phyloP scores from a whole-genome alignment of 768 basidiomycete species.

The Lactifluus rugatus region DNA sequence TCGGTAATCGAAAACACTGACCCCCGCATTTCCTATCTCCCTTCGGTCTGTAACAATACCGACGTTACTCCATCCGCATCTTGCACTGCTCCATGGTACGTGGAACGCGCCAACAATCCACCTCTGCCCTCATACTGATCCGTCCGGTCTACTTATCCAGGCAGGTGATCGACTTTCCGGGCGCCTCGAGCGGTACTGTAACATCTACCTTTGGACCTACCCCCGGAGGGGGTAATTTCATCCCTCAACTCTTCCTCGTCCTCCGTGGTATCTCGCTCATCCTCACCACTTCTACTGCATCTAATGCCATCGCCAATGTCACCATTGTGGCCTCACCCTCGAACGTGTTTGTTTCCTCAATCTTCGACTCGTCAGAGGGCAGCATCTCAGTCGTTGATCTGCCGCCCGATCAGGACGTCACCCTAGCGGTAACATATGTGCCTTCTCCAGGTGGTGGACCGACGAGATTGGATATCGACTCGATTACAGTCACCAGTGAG shows the following conservation, averaged over 20 bases:
- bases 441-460: not conserved
- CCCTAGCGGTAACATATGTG: conserved; percentile 19
- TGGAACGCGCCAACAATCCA: not conserved
- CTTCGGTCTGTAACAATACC: conserved; percentile 15
- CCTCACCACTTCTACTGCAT: conserved; percentile 15
- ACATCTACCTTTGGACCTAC: conserved; percentile 19
- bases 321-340: conserved; percentile 19
- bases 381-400: conserved; percentile 16
- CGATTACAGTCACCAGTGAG: conserved; percentile 4
- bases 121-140: not conserved
- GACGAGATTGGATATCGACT: conserved; percentile 20
- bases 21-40: conserved; percentile 16
- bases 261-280: conserved; percentile 18
- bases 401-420: conserved; percentile 15
- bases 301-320: conserved; percentile 21
- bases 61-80: not conserved
- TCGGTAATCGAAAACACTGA: conserved; percentile 14
- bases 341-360: conserved; percentile 10
- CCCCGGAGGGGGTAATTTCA: not conserved
- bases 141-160: conserved; percentile 4
- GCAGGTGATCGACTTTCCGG: conserved; percentile 12
- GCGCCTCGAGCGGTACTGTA: conserved; percentile 17
- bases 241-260: conserved; percentile 21
- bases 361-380: conserved; percentile 15
- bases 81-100: conserved; percentile 13